Conservation (phyloP, 2,329 filamentous ascomycete genomes). For the Esteya vermicola region DNA sequence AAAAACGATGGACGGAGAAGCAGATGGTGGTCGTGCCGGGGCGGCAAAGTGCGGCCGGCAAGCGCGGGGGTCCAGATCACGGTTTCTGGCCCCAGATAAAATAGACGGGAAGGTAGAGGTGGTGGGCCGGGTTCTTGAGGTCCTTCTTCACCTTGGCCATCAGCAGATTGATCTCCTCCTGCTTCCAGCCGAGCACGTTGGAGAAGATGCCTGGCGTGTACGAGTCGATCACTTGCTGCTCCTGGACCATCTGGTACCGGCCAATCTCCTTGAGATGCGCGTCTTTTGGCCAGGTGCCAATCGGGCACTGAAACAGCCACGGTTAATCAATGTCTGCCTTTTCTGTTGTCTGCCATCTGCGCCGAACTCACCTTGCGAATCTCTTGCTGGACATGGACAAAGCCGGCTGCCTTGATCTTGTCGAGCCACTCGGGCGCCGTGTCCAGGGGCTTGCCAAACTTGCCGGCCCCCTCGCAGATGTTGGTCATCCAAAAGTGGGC, state of each 20-base stretch:
- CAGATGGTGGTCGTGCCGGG: too few relatives aligned
- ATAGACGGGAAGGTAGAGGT: constrained; percentile 4
- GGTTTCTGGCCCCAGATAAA: constrained; percentile 1
- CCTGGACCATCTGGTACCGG: neutral
- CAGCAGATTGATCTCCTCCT: constrained; percentile 6
- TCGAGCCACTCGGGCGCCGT: constrained; percentile 8
- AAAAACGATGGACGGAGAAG: neutral
- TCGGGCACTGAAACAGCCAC: too few relatives aligned
- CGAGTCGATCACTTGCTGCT: constrained; percentile 1
- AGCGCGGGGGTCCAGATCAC: neutral
- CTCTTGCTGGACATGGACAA: constrained; percentile 12
- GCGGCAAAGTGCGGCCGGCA: too few relatives aligned
- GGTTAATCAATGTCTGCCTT: too few relatives aligned
- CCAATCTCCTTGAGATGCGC: constrained; percentile 4
- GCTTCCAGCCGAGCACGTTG: constrained; percentile 12
- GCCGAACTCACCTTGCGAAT: neutral
- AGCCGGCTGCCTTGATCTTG: constrained; percentile 14
- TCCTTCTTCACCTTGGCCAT: constrained; percentile 7
- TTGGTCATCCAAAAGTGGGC: constrained; percentile 9
- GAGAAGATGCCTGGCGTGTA: constrained; percentile 1
- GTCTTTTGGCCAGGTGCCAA: constrained; percentile 16
- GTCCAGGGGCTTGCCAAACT: constrained; percentile 8
- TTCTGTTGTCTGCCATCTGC: too few relatives aligned
- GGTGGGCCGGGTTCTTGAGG: constrained; percentile 4
- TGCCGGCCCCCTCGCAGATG: constrained; percentile 7